Percentiles rank a stretch among this genome's conserved stretches.
These are phyloP conservation scores for Phytophthora lateralis DNA, from an alignment of 352 stramenopile species.

Conservation along the genomic window DNA sequence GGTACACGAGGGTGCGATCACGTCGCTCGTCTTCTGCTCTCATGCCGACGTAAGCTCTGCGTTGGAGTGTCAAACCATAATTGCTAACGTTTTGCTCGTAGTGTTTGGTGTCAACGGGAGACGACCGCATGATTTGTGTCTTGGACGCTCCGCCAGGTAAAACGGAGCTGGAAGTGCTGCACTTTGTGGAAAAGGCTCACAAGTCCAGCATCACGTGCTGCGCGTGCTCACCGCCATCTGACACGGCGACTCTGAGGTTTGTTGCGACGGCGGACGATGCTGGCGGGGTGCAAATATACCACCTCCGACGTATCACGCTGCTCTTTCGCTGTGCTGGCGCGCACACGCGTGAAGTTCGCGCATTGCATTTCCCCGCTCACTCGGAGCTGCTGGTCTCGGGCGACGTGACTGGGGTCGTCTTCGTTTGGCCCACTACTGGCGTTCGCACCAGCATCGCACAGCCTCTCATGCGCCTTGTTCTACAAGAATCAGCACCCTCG, in stretches of 20 bases:
- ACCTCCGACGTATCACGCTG: slow-evolving; percentile 65
- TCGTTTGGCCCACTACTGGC: slow-evolving; percentile 51
- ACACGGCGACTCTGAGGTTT: slow-evolving; percentile 29
- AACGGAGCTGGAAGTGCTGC: slow-evolving; percentile 60
- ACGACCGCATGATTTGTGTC: slow-evolving; percentile 62
- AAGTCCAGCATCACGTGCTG: slow-evolving; percentile 63
- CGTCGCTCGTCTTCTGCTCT: slow-evolving; percentile 64
- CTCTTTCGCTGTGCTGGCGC: slow-evolving; percentile 52
- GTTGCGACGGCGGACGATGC: slow-evolving; percentile 64
- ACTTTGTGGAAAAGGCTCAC: slow-evolving; percentile 69
- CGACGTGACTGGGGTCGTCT: slow-evolving; percentile 45
- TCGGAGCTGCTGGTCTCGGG: slow-evolving; percentile 51
- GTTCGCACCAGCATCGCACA: slow-evolving; percentile 18
- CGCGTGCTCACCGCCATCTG: slow-evolving; percentile 43
- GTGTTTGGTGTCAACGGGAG: slow-evolving; percentile 71
- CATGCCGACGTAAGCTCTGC: slow-evolving; percentile 48
- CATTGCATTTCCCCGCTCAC: slow-evolving; percentile 54
- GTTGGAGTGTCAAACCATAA: background rate
- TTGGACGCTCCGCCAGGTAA: slow-evolving; percentile 51
- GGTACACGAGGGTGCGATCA: slow-evolving; percentile 64
- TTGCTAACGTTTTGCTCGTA: slow-evolving; percentile 14
- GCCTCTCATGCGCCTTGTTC: slow-evolving; percentile 25
- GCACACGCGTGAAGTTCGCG: slow-evolving; percentile 53
- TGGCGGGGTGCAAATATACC: slow-evolving; percentile 64
- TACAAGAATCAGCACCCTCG: slow-evolving; percentile 13